phyloP scores from a whole-genome alignment of 2,329 filamentous ascomycete species.

The Herpotrichia juniperi region DNA sequence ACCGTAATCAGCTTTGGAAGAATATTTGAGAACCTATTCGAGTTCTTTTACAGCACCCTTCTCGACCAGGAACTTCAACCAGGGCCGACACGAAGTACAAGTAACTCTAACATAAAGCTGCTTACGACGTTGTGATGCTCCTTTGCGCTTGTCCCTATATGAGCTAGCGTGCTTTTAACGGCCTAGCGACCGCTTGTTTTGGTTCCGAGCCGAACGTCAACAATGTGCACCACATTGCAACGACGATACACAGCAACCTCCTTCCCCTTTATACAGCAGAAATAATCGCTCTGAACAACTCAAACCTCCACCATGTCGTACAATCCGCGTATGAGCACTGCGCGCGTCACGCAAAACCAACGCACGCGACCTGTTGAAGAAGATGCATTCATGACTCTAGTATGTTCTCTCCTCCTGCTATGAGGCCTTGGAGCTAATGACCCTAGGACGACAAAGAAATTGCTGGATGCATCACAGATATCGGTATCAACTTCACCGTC shows the following conservation, averaged over 20 bases:
- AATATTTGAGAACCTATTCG: no score
- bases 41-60: no score
- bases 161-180: neutral
- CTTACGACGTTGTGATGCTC: neutral
- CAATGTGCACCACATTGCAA: neutral
- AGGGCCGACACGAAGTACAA: no score
- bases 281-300: neutral
- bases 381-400: constrained; percentile 59
- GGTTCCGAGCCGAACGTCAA: neutral
- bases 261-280: neutral
- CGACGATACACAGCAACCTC: neutral
- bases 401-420: constrained; percentile 27
- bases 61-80: no score
- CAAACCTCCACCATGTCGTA: constrained; percentile 49
- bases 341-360: constrained; percentile 49
- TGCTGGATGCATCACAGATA: constrained; percentile 95
- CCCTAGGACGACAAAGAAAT: constrained; percentile 76
- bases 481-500: constrained; percentile 86
- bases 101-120: no score
- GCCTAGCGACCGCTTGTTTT: constrained; percentile 2
- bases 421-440: constrained; percentile 19
- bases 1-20: no score
- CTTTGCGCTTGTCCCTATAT: neutral
- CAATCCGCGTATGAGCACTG: constrained; percentile 59
- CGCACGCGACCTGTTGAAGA: constrained; percentile 49